phyloP scores from a whole-genome alignment of 768 basidiomycete species.

The Lentinula sp. region DNA sequence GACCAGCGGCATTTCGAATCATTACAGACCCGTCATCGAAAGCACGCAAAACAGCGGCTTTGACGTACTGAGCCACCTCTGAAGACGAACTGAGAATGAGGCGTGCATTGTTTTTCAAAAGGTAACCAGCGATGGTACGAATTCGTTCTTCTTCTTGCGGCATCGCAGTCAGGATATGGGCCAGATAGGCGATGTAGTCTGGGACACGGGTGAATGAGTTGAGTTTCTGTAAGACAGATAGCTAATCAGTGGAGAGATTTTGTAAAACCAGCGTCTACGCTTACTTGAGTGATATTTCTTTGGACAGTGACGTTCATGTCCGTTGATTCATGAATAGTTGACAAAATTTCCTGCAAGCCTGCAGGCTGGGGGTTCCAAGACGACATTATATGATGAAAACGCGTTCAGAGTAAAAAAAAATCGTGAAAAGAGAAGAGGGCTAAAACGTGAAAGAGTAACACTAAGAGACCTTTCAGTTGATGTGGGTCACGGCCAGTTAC shows the following conservation, averaged over 20 bases:
- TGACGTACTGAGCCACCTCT: conserved; percentile 68
- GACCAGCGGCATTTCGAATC: conserved; percentile 91
- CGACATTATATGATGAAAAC: conserved; percentile 46
- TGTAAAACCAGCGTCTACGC: conserved; percentile 12
- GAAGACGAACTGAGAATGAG: conserved; percentile 63
- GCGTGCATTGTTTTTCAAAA: conserved; percentile 93
- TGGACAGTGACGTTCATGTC: conserved; percentile 72
- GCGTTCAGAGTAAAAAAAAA: conserved; percentile 24
- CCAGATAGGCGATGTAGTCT: conserved; percentile 94
- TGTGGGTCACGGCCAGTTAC: not conserved
- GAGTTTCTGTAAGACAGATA: conserved; percentile 56
- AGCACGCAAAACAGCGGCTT: conserved; percentile 69
- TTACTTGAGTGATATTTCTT: conserved; percentile 76
- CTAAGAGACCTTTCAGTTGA: not conserved
- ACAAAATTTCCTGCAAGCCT: conserved; percentile 87
- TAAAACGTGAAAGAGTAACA: conserved; percentile 16
- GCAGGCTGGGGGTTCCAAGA: conserved; percentile 81
- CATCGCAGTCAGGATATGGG: conserved; percentile 81
- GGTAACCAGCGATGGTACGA: conserved; percentile 91
- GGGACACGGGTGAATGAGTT: conserved; percentile 82
- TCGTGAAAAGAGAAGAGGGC: conserved; percentile 17
- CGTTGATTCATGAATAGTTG: conserved; percentile 88
- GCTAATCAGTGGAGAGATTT: conserved; percentile 15
- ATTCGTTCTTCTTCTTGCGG: conserved; percentile 86
- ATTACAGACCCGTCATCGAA: conserved; percentile 79